A percentile compares a stretch with the other conserved stretches of the same genome.
phyloP scores from a whole-genome alignment of 1,284 basidiomycete genomes.

The Leccinum fallax region DNA sequence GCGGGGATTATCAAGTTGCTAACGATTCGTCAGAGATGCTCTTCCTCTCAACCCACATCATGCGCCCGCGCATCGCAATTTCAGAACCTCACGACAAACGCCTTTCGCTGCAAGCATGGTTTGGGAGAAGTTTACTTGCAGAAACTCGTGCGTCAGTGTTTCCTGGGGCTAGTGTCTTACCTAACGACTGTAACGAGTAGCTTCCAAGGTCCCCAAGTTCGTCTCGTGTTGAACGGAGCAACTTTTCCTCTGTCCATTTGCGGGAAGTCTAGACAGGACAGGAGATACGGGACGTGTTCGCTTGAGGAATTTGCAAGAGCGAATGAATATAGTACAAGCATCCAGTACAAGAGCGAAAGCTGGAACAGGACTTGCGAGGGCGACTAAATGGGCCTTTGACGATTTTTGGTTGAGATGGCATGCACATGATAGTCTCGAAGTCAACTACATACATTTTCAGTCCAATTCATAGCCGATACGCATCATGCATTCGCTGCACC shows the following conservation, averaged over 20 bases:
- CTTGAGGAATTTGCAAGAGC: conserved; percentile 39
- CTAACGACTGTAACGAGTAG: conserved; percentile 17
- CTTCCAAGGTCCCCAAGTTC: conserved; percentile 41
- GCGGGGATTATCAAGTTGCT: background rate
- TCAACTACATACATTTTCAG: background rate
- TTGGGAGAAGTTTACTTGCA: conserved; percentile 48
- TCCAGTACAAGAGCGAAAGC: conserved; percentile 36
- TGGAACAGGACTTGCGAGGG: conserved; percentile 44
- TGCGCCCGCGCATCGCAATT: conserved; percentile 37
- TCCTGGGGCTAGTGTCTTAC: background rate
- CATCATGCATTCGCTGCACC: conserved; percentile 13
- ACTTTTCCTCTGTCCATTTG: conserved; percentile 43
- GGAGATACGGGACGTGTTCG: conserved; percentile 42
- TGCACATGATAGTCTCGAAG: background rate
- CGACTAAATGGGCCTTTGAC: background rate
- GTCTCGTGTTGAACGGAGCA: conserved; percentile 47
- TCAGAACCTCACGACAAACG: conserved; percentile 45
- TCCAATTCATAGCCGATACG: background rate
- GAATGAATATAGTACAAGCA: conserved; percentile 33
- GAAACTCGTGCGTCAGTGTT: conserved; percentile 29
- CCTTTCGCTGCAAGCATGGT: conserved; percentile 50
- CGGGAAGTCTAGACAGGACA: conserved; percentile 30
- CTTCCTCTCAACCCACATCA: conserved; percentile 35
- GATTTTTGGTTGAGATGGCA: background rate
- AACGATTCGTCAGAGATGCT: conserved; percentile 33